Evolutionary conservation across 768 basidiomycete genomes (phyloP).

Genomic region (Clathrus columnatus): DNA sequence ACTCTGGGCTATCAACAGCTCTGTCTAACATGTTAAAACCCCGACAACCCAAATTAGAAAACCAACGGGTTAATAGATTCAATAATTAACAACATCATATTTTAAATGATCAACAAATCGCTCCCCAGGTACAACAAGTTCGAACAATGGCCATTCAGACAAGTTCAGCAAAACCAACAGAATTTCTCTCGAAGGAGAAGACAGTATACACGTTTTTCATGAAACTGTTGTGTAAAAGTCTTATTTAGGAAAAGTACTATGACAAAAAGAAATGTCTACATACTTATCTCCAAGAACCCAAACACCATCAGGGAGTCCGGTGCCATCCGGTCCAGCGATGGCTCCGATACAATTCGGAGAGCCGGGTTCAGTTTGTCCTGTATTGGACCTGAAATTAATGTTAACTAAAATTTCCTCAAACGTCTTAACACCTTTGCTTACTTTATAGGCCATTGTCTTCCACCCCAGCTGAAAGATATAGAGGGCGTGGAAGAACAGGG

Average conservation of each 20-base stretch:
- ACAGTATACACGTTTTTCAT: slow-evolving; percentile 28
- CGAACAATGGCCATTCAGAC: no score
- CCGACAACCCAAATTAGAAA: no score
- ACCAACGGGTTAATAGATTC: no score
- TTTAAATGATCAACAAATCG: no score
- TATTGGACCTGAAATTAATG: background rate
- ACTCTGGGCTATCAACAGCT: no score
- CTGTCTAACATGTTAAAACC: no score
- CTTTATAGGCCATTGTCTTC: background rate
- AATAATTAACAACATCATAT: no score
- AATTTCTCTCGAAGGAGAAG: slow-evolving; percentile 18
- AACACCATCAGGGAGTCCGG: slow-evolving; percentile 21
- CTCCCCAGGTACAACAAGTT: no score
- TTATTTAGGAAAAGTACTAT: background rate
- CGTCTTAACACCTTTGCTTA: background rate
- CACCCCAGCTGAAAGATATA: slow-evolving; percentile 5
- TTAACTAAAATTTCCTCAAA: background rate
- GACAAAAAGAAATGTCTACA: background rate
- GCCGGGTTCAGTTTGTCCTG: background rate
- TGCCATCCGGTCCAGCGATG: slow-evolving; percentile 21
- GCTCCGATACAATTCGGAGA: slow-evolving; percentile 20
- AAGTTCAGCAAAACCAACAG: slow-evolving; percentile 18
- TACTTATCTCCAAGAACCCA: slow-evolving; percentile 24
- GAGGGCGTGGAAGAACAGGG: slow-evolving; percentile 2
- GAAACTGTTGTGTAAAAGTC: slow-evolving; percentile 15